phyloP scores from a whole-genome alignment of 1,284 basidiomycete species.

The Cutaneotrichosporon spelunceum region DNA sequence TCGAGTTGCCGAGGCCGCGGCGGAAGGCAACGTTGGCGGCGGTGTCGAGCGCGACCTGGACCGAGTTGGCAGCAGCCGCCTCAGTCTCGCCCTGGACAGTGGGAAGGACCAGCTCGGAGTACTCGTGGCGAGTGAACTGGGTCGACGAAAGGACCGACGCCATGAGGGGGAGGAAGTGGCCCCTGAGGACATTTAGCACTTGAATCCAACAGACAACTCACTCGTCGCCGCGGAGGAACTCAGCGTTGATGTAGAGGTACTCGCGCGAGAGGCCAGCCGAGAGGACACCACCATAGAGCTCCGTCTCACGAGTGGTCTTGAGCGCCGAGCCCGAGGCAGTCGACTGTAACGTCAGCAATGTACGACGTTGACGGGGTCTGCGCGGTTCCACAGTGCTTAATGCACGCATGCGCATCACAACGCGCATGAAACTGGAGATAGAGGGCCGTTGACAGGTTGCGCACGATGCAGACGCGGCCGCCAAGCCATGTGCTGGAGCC shows the following conservation, averaged over 20 bases:
- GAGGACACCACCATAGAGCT: conserved; percentile 90
- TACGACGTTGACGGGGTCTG: background rate
- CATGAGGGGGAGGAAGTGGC: conserved; percentile 81
- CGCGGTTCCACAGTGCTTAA: background rate
- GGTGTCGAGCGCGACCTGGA: conserved; percentile 61
- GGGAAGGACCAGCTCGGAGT: conserved; percentile 78
- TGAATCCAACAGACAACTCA: conserved; percentile 58
- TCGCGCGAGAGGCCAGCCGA: conserved; percentile 82
- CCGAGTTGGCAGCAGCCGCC: conserved; percentile 62
- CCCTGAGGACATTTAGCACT: conserved; percentile 53
- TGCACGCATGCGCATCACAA: background rate
- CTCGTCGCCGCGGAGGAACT: conserved; percentile 96
- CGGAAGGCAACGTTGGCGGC: conserved; percentile 89
- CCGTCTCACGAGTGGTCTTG: conserved; percentile 85
- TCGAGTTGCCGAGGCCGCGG: conserved; percentile 77
- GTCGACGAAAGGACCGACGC: conserved; percentile 76
- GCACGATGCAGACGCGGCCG: background rate
- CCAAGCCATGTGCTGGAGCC: background rate
- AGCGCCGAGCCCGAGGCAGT: conserved; percentile 81
- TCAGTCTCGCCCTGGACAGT: conserved; percentile 67
- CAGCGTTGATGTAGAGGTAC: conserved; percentile 86
- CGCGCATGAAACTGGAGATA: background rate
- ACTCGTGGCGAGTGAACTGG: conserved; percentile 81
- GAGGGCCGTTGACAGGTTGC: background rate
- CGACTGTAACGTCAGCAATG: conserved; percentile 54